Evolutionary conservation across 345 rosid genomes (phyloP).

Genomic region (Eucalyptus curtisii): DNA sequence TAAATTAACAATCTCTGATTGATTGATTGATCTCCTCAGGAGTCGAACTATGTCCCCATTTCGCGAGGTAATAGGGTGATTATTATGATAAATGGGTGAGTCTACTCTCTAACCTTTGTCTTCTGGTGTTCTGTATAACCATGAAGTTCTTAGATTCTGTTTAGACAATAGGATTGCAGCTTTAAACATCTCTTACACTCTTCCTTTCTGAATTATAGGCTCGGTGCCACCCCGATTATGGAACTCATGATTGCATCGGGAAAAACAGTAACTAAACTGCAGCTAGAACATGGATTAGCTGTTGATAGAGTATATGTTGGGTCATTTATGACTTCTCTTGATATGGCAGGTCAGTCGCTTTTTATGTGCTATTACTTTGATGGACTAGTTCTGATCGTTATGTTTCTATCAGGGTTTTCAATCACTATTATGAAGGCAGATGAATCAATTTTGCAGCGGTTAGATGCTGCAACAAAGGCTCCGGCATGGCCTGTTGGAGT

Average conservation of each 20-base stretch:
- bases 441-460: conserved; percentile 42
- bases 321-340: conserved; percentile 93
- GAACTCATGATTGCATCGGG: conserved; percentile 96
- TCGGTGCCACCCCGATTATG: conserved; percentile 88
- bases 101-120: neutral
- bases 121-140: neutral
- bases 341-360: conserved; percentile 78
- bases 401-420: conserved; percentile 56
- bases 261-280: conserved; percentile 74
- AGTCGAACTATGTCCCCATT: conserved; percentile 81
- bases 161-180: neutral
- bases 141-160: neutral
- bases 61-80: conserved; percentile 82
- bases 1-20: neutral
- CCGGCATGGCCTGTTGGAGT: conserved; percentile 90
- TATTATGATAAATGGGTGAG: conserved; percentile 93
- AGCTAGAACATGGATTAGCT: conserved; percentile 86
- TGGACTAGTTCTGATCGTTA: neutral
- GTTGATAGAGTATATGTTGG: conserved; percentile 97
- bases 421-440: conserved; percentile 90
- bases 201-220: conserved; percentile 20
- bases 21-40: conserved; percentile 29
- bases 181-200: neutral
- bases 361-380: neutral
- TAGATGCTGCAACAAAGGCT: conserved; percentile 91